Percentiles rank a stretch among this genome's conserved stretches.
Evolutionary conservation across 495 filamentous ascomycete genomes (phyloP).

Genomic region (Neurospora sp.): DNA sequence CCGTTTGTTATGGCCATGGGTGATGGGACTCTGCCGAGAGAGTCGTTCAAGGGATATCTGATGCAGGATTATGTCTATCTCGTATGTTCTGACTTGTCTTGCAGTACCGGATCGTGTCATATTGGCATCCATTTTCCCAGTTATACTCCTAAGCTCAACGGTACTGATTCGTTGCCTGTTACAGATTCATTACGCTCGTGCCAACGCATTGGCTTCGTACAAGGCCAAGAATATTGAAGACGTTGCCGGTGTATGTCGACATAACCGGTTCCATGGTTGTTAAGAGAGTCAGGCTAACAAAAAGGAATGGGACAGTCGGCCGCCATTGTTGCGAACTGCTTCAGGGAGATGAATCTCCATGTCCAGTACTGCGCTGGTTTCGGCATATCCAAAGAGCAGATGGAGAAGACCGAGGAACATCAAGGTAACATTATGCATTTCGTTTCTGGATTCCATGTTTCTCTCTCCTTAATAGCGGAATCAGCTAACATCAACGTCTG

Average conservation of each 20-base stretch:
- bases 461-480: not conserved
- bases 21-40: slow-evolving; percentile 56
- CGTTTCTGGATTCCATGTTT: not conserved
- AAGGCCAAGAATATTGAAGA: slow-evolving; percentile 67
- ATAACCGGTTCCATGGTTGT: not conserved
- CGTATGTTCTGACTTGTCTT: slow-evolving; percentile 30
- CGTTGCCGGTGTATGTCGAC: slow-evolving; percentile 47
- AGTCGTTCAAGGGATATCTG: slow-evolving; percentile 74
- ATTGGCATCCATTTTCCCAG: not conserved
- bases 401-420: slow-evolving; percentile 61
- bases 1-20: slow-evolving; percentile 70
- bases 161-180: not conserved
- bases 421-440: slow-evolving; percentile 40
- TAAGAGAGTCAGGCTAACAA: not conserved
- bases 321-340: slow-evolving; percentile 59
- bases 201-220: slow-evolving; percentile 73
- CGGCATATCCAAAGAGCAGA: slow-evolving; percentile 64
- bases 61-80: slow-evolving; percentile 86
- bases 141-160: not conserved
- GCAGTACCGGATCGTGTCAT: not conserved
- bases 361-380: slow-evolving; percentile 69
- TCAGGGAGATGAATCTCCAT: slow-evolving; percentile 71
- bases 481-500: not conserved
- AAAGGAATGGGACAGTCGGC: slow-evolving; percentile 44
- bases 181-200: slow-evolving; percentile 75